Percentiles rank a stretch among this genome's conserved stretches.
Conservation (phyloP, 2,329 filamentous ascomycete species). For the Epichloe festucae region DNA sequence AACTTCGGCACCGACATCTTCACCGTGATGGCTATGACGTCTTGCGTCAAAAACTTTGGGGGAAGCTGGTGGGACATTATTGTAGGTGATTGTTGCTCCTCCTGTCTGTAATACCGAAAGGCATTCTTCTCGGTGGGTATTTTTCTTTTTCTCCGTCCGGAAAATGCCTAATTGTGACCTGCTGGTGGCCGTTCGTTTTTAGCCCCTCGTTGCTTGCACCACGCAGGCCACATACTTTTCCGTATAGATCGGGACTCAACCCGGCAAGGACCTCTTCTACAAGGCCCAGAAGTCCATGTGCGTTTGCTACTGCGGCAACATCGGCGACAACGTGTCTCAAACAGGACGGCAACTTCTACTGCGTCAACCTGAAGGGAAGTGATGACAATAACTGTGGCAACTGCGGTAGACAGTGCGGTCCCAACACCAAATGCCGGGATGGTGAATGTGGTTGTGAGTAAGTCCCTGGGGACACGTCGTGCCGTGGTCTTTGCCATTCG, state of each 20-base stretch:
- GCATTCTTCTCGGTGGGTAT: neutral
- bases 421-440: neutral
- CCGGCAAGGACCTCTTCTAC: neutral
- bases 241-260: neutral
- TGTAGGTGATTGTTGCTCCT: neutral
- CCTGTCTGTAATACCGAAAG: neutral
- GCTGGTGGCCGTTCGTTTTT: neutral
- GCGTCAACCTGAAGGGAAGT: neutral
- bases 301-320: neutral
- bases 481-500: neutral
- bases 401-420: neutral
- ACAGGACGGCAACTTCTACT: neutral
- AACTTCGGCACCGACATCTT: neutral
- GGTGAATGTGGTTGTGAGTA: neutral
- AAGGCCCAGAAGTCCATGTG: neutral
- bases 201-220: neutral
- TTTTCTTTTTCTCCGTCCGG: too few relatives aligned
- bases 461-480: neutral
- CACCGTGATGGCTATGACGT: neutral
- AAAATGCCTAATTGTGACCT: too few relatives aligned
- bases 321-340: neutral
- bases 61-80: neutral
- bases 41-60: neutral
- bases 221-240: neutral
- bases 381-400: neutral